Conservation (phyloP, 2,329 filamentous ascomycete genomes). For the Botryotinia globosa region DNA sequence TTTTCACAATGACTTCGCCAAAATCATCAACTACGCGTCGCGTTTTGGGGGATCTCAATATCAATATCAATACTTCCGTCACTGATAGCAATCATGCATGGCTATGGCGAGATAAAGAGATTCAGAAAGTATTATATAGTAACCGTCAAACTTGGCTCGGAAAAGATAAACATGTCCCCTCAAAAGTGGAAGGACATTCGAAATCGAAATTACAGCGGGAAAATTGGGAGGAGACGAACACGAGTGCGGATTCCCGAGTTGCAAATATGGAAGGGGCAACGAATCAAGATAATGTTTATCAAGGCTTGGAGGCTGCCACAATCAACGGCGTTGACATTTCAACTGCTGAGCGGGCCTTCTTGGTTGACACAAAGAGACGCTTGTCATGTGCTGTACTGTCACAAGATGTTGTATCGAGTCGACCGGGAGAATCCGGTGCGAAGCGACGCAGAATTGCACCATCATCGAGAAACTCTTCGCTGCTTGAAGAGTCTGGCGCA, state of each 20-base stretch:
- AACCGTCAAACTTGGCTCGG: too few relatives aligned
- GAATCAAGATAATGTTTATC: not conserved
- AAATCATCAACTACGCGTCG: constrained; percentile 24
- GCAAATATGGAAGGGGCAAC: not conserved
- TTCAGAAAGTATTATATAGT: not conserved
- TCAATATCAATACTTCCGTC: constrained; percentile 23
- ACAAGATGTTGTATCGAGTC: not conserved
- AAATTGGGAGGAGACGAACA: not conserved
- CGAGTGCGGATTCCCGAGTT: not conserved
- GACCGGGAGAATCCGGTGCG: too few relatives aligned
- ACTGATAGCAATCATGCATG: not conserved
- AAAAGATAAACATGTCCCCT: too few relatives aligned
- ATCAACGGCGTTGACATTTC: not conserved
- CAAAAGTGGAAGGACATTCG: not conserved
- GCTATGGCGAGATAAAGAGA: too few relatives aligned
- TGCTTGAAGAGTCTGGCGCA: not conserved
- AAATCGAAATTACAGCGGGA: not conserved
- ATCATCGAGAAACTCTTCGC: not conserved
- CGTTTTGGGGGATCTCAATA: constrained; percentile 65
- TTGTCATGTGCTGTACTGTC: not conserved
- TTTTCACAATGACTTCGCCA: constrained; percentile 22
- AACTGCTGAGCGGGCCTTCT: not conserved
- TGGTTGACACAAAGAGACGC: not conserved
- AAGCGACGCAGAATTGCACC: not conserved
- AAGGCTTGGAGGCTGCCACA: not conserved